These are phyloP conservation scores for Syzygium oleosum DNA, from an alignment of 345 rosid species.

Conservation along the genomic window DNA sequence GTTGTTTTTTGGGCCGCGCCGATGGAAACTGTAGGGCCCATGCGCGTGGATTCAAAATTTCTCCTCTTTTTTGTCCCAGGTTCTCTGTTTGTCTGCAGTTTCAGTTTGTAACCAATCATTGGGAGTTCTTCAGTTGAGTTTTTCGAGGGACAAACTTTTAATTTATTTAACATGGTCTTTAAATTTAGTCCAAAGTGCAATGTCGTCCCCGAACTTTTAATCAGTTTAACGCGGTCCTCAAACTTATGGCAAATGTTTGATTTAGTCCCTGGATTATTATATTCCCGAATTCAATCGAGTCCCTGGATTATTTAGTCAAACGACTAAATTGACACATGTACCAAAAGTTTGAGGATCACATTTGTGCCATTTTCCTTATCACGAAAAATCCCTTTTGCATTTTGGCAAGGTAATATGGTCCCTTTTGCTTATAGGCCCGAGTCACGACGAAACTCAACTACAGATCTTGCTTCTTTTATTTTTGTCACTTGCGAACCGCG, in stretches of 20 bases:
- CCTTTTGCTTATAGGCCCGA: not conserved
- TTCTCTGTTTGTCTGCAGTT: not conserved
- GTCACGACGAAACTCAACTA: not conserved
- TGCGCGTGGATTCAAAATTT: not conserved
- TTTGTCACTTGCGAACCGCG: not conserved
- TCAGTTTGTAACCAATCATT: not conserved
- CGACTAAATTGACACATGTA: not conserved
- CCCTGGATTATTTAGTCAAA: not conserved
- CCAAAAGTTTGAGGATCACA: rapidly evolving
- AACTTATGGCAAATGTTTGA: not conserved
- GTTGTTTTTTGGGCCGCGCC: not conserved
- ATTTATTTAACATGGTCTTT: too few relatives aligned
- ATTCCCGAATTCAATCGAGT: not conserved
- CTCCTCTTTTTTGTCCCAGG: not conserved
- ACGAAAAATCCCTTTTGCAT: not conserved
- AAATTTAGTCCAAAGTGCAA: too few relatives aligned
- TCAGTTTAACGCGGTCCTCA: too few relatives aligned
- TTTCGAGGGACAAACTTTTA: not conserved
- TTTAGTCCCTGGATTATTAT: not conserved
- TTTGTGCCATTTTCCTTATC: too few relatives aligned
- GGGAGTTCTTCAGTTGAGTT: not conserved
- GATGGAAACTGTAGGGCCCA: not conserved
- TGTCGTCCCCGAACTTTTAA: not conserved
- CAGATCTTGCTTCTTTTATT: not conserved
- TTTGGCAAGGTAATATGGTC: not conserved